Percentiles rank a stretch among this genome's conserved stretches.
Conservation (phyloP, 1,284 basidiomycete genomes). For the Boletus austroedulis region DNA sequence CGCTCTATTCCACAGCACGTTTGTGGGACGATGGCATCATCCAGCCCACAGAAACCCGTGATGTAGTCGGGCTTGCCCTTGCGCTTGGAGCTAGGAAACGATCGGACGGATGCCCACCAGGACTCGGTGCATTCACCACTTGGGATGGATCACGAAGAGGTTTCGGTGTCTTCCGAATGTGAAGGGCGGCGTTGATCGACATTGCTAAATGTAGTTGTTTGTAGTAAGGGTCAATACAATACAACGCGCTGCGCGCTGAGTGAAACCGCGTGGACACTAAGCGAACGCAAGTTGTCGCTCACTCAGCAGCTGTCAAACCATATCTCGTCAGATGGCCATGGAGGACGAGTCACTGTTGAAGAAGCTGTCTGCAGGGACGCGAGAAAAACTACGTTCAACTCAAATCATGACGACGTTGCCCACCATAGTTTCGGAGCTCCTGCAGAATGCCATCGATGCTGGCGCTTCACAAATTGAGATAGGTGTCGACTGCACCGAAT, state of each 20-base stretch:
- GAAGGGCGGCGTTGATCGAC: slow-evolving; percentile 31
- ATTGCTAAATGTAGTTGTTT: slow-evolving; percentile 32
- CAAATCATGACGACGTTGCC: slow-evolving; percentile 80
- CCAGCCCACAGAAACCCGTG: slow-evolving; percentile 85
- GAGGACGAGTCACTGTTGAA: slow-evolving; percentile 22
- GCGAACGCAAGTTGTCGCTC: no score
- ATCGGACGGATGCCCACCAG: slow-evolving; percentile 18
- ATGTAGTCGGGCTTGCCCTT: slow-evolving; percentile 82
- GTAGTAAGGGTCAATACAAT: slow-evolving; percentile 20
- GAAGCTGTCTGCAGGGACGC: slow-evolving; percentile 51
- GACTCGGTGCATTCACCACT: slow-evolving; percentile 41
- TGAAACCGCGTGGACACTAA: no score
- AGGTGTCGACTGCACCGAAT: slow-evolving; percentile 64
- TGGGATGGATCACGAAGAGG: slow-evolving; percentile 75
- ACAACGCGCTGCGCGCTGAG: no score
- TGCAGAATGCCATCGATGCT: slow-evolving; percentile 84
- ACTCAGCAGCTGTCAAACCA: no score
- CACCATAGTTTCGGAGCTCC: slow-evolving; percentile 75
- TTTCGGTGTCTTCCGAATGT: slow-evolving; percentile 92
- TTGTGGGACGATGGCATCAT: slow-evolving; percentile 97
- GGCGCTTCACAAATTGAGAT: slow-evolving; percentile 58
- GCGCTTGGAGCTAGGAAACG: slow-evolving; percentile 63
- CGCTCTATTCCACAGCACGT: slow-evolving; percentile 84
- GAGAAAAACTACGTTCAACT: slow-evolving; percentile 71
- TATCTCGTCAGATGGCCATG: slow-evolving; percentile 19